Evolutionary conservation across 805 yeast species (phyloP), one percentile per base, ranked within the genome.

Genomic region (Kodamaea sagamina): DNA sequence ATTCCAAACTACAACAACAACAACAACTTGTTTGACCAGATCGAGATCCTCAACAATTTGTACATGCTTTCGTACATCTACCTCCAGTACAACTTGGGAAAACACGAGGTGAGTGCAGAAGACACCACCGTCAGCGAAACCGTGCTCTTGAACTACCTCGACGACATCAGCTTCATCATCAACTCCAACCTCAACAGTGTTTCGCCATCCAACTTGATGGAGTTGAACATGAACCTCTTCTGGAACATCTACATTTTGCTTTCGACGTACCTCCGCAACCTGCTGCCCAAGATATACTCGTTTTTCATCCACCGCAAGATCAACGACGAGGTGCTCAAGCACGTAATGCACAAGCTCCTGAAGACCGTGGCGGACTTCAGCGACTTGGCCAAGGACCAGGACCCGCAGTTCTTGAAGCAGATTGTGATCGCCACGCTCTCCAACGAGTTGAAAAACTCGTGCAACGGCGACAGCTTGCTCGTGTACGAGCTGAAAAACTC

Each of bases 191-290:
- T 65, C 41, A 51, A 53, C 6, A 51, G 52, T 29, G 43, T 43
- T 34, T 47, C 46, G 36, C 32, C 49, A 32, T 44, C 50, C 37
- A 64, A 55, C 48, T 54, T 67, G 13, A 61, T 70, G 16, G 62
- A 61, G 25, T 52, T 58, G 17, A 65, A 63, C 42, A 51, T 61
- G 43, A 50, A 51, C n/a, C 51, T 72, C 18, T 63, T 69, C 42
- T 78, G 82, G 82, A 65, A 69, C 47, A 70, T 78, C 12, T 78
- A 75, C 48, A 55, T 67, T 5, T 50, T 78, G 9, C 60, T 78
- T 9, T 72, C 82, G 1, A 66, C 66, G 24, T 74, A 71, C 48
- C 61, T 72, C 12, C 60, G 42, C 27, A 44, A 39, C 10, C 35
- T 32, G 13, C 58, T 58, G 16, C 60, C 60, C 15, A 53, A 52